Base-by-base conservation (phyloP, 805 yeast genomes). In the Wickerhamia fluorescens region DNA sequence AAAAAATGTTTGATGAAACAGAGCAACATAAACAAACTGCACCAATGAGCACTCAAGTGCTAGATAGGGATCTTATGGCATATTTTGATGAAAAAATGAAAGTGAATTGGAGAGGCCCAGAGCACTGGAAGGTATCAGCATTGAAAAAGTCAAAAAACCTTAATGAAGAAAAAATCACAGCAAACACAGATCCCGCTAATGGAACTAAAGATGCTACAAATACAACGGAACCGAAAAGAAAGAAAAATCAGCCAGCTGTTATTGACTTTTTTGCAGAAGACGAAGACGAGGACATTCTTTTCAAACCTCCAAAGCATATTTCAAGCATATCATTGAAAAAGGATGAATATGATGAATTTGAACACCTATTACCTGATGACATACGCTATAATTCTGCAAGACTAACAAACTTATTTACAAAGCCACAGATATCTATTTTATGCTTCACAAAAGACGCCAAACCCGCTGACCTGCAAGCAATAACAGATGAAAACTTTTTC, bases 71-170 rank as follows among this genome's bases (percentile, higher is more conserved):
- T 43, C 56, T 85, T 23, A 74, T 84, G 71, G 80, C 87, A 3
- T 81, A 85, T 49, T 86, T 86, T 53, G 95, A 87, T 49, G 76
- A 75, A 30, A 68, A 75, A 13, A 64, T 85, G 54, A 71, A 66
- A 33, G 58, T 66, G 18, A 81, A 75, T 49, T 88, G 96, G 96
- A 72, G 94, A 16, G 96, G 96, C 6, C 68, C 89, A 9, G 89
- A 84, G 40, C 94, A 85, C 55, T 89, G 96, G 96, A 82, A 81
- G 53, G 80, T 89, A 7, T 61, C 70, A 23, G 70, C 74, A 9
- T 52, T 79, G 27, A 78, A 74, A 43, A 65, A 66, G 39, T 40
- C 58, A 16, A 59, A 56, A 34, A 50, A 45, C 14, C 26, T 56
- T 9, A 41, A 38, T 8, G 30, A 28, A 8, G 27, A 25, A 17